A percentile compares a stretch with the other conserved stretches of the same genome.
phyloP scores from a whole-genome alignment of 2,329 filamentous ascomycete genomes.

The Neopestalotiopsis sp. region DNA sequence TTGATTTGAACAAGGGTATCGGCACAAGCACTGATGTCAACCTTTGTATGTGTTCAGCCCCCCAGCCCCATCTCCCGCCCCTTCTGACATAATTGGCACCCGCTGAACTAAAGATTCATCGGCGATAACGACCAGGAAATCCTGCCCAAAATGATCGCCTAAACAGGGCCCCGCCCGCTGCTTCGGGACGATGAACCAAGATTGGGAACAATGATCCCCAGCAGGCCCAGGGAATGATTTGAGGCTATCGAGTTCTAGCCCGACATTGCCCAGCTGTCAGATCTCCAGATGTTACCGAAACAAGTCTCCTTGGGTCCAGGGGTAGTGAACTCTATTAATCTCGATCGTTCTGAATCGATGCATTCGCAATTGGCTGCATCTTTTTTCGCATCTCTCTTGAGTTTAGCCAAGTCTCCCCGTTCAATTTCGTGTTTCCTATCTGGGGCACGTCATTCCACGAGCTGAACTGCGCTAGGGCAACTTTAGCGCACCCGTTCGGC shows the following conservation, averaged over 20 bases:
- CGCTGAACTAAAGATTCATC: not conserved
- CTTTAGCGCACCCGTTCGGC: conserved; percentile 7
- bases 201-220: not conserved
- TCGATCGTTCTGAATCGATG: not conserved
- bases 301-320: not conserved
- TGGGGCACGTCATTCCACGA: conserved; percentile 1
- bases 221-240: not conserved
- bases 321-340: not conserved
- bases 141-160: not conserved
- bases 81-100: no score
- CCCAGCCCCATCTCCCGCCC: no score
- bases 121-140: no score
- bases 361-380: not conserved
- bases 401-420: not conserved
- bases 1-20: no score
- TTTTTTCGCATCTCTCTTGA: not conserved
- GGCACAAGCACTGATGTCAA: no score
- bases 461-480: conserved; percentile 8
- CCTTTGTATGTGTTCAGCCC: no score
- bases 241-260: not conserved
- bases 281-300: not conserved
- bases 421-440: not conserved
- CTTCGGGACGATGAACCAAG: not conserved
- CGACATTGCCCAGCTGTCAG: not conserved
- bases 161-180: not conserved